Evolutionary conservation across 306 rosid species (phyloP).

Genomic region (Rosa multiflora): DNA sequence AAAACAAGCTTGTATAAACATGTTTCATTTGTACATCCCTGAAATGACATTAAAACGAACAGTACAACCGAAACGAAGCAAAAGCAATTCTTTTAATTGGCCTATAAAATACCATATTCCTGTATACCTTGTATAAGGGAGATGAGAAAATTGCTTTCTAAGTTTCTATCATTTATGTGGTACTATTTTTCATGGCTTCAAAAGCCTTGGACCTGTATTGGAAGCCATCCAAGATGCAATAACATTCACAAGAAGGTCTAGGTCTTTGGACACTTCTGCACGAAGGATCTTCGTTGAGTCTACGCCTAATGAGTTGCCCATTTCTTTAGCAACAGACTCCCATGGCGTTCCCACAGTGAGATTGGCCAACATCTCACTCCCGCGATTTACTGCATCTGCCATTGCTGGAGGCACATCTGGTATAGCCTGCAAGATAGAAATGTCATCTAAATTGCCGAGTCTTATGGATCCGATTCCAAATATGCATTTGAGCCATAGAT

Average conservation of each 20-base stretch:
- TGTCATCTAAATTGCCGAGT: background rate
- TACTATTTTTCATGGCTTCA: slow-evolving; percentile 40
- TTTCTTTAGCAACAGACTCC: slow-evolving; percentile 94
- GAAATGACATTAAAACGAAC: background rate
- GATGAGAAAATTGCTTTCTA: background rate
- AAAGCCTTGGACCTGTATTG: slow-evolving; percentile 60
- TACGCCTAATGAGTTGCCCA: slow-evolving; percentile 71
- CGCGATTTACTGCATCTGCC: slow-evolving; percentile 95
- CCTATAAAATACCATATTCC: background rate
- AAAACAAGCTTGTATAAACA: background rate
- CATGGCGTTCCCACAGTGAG: slow-evolving; percentile 79
- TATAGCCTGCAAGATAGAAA: slow-evolving; percentile 56
- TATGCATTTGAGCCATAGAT: background rate
- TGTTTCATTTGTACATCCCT: background rate
- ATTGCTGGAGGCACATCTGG: slow-evolving; percentile 96
- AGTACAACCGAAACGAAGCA: background rate
- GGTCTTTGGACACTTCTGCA: slow-evolving; percentile 69
- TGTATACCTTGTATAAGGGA: background rate
- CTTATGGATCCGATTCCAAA: slow-evolving; percentile 1
- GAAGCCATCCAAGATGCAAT: slow-evolving; percentile 78
- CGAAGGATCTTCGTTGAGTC: slow-evolving; percentile 63
- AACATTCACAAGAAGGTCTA: slow-evolving; percentile 74
- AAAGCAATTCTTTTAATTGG: background rate
- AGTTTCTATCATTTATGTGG: background rate
- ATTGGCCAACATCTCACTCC: slow-evolving; percentile 79